A percentile compares a stretch with the other conserved stretches of the same genome.
These are phyloP conservation scores for Fusarium sp. DNA, from an alignment of 2,329 filamentous ascomycete genomes.

Conservation along the genomic window DNA sequence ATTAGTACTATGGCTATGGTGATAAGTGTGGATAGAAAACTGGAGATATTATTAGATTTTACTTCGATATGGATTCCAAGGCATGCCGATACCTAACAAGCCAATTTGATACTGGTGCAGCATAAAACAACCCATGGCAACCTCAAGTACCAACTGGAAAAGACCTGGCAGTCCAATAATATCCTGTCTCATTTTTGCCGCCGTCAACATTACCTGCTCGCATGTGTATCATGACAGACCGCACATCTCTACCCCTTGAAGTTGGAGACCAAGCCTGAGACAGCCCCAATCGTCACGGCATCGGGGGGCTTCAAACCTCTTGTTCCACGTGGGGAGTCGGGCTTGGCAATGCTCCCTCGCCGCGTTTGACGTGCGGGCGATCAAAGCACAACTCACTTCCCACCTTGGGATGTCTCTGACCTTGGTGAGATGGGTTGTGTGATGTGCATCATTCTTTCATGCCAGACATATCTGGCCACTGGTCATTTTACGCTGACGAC, in stretches of 20 bases:
- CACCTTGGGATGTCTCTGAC: background rate
- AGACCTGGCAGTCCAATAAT: background rate
- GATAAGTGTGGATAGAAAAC: background rate
- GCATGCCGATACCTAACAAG: background rate
- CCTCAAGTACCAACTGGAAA: background rate
- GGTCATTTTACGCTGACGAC: background rate
- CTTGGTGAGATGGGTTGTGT: background rate
- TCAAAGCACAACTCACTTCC: slow-evolving; percentile 4
- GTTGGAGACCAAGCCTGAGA: slow-evolving; percentile 3
- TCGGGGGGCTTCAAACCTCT: background rate
- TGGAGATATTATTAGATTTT: background rate
- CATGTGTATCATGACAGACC: background rate
- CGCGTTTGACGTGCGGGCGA: slow-evolving; percentile 13
- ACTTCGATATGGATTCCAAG: background rate
- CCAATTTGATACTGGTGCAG: background rate
- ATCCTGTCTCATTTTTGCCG: background rate
- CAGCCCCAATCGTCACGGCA: slow-evolving; percentile 4
- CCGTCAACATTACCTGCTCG: slow-evolving; percentile 4
- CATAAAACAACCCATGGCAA: background rate
- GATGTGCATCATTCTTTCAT: background rate
- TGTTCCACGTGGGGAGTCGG: slow-evolving; percentile 8
- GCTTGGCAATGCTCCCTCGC: background rate
- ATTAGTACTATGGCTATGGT: background rate
- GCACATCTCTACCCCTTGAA: background rate
- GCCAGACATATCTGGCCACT: background rate